Evolutionary conservation across 768 basidiomycete species (phyloP), one percentile per base, ranked within the genome.

Genomic region (Leccinum boreale): DNA sequence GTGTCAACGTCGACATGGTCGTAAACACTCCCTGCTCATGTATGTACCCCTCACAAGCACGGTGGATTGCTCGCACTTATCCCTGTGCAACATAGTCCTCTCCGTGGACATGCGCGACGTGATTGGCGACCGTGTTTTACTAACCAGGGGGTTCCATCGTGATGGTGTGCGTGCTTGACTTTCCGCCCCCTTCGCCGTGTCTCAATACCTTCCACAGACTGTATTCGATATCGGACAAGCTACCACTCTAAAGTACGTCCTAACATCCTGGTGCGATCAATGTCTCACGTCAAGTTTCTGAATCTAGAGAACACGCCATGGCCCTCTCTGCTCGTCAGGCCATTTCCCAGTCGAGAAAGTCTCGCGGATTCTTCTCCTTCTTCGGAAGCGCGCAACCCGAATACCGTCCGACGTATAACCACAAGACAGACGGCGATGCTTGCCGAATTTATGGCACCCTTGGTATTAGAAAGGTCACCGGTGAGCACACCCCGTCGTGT

Each of bases 11-110:
- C 54, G 96, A 99, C 75, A 74, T 98, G 75, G 84, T 90, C 24
- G 90, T 98, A 36, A 90, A 91, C 65, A 97, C 94, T 83, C 94
- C 93, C 3, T 98, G 95, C 75, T 79, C 81, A 73, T 92, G 94
- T 96, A 72, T 74, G 93, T 84, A 15, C 19, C 5, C 4, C n/a
- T 5, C 6, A 49, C 15, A 17, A 9, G 45, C n/a, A 23, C 12
- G 10, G 5, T 28, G 26, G 1, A 0, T 11, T 31, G 23, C 14
- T 23, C 5, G 6, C 24, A 23, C 54, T 67, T 52, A 56, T 51
- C 39, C 9, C 15, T 21, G 33, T 31, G 11, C 10, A 3, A 28
- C 60, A 28, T 61, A 98, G 95, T 81, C 68, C 76, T 98, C 52
- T 87, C 84, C 50, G 89, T 98, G 24, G 96, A 98, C 69, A 70